Conservation (phyloP, 257 asterid genomes). For the Penstemon barbatus region DNA sequence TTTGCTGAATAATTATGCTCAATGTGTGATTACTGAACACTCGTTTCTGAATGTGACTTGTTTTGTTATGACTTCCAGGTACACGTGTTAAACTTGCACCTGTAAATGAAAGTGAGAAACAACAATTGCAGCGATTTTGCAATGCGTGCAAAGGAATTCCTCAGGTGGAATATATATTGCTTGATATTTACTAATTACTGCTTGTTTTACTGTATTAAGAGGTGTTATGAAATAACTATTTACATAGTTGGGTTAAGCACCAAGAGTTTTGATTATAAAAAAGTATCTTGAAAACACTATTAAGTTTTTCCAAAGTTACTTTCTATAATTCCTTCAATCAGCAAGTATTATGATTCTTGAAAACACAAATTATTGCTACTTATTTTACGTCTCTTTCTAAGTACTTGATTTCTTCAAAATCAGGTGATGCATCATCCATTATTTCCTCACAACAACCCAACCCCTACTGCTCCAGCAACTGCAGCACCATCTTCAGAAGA, state of each 20-base stretch:
- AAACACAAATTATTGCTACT: not conserved
- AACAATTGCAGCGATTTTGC: conserved; percentile 72
- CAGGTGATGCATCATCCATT: conserved; percentile 56
- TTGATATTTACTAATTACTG: conserved; percentile 7
- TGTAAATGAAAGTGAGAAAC: conserved; percentile 55
- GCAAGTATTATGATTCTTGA: not conserved
- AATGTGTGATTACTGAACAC: not conserved
- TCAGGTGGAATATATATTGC: conserved; percentile 53
- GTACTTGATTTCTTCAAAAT: conserved; percentile 19
- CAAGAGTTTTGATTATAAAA: not conserved
- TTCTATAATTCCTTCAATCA: not conserved
- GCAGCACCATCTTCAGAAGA: conserved; percentile 62
- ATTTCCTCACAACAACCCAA: conserved; percentile 49
- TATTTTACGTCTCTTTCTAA: conserved; percentile 5
- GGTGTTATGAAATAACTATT: conserved; percentile 5
- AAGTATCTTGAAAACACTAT: conserved; percentile 9
- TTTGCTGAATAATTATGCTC: conserved; percentile 5
- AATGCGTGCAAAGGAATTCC: conserved; percentile 98
- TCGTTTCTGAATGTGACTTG: conserved; percentile 15
- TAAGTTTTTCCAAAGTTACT: not conserved
- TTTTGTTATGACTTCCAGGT: conserved; percentile 44
- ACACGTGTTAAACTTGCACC: conserved; percentile 70
- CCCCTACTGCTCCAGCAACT: conserved; percentile 49
- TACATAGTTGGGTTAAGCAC: not conserved
- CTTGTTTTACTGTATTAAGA: conserved; percentile 2